phyloP scores from a whole-genome alignment of 2,329 filamentous ascomycete species.

The Colletotrichum chrysophilum region DNA sequence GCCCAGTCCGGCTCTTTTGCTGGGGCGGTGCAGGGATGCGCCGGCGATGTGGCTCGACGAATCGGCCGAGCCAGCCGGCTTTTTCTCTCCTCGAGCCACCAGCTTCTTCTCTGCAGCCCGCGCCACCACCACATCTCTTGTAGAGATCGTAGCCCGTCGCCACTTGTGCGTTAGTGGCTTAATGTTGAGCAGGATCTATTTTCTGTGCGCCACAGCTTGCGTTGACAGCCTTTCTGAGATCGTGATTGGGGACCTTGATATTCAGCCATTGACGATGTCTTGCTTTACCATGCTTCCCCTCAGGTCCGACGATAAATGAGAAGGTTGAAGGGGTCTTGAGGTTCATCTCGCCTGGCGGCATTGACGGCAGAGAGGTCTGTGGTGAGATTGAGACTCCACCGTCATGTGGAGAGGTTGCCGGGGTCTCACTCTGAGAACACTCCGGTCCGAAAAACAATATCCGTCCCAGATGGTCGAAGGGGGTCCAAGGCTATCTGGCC shows the following conservation, averaged over 20 bases:
- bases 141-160: not conserved
- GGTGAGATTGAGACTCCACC: not conserved
- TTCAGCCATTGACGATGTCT: not conserved
- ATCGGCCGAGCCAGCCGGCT: slow-evolving; percentile 12
- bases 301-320: not conserved
- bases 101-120: not conserved
- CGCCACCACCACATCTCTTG: not conserved
- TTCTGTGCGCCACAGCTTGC: not conserved
- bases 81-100: not conserved
- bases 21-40: slow-evolving; percentile 10
- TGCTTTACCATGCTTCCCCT: not conserved
- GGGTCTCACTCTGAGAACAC: not conserved
- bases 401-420: not conserved
- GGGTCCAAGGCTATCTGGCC: not conserved
- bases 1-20: slow-evolving; percentile 5
- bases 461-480: not conserved
- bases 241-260: not conserved
- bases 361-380: not conserved
- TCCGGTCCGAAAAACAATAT: not conserved
- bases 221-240: not conserved
- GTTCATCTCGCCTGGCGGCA: slow-evolving; percentile 1
- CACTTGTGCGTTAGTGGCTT: not conserved
- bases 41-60: not conserved
- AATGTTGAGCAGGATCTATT: not conserved
- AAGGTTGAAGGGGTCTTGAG: not conserved